These are phyloP conservation scores for Yamadazyma spencermartinsiae DNA, from an alignment of 1,139 yeast genomes.

Conservation along the genomic window DNA sequence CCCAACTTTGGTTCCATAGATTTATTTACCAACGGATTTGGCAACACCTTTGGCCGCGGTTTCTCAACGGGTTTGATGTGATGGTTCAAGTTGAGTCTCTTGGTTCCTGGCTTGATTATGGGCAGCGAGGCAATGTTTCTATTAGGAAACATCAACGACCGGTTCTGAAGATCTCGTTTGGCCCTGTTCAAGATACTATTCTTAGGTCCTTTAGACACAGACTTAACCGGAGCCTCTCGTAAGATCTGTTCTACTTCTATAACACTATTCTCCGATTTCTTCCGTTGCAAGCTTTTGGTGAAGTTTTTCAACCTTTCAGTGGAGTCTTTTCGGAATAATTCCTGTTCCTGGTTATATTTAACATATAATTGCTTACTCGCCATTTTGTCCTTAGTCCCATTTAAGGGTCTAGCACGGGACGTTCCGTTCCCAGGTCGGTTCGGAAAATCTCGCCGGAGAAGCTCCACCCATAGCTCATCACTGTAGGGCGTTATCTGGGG, in stretches of 20 bases:
- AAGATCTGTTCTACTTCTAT: slow-evolving; percentile 38
- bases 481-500: slow-evolving; percentile 48
- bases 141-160: slow-evolving; percentile 35
- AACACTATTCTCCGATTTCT: slow-evolving; percentile 50
- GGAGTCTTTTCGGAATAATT: slow-evolving; percentile 48
- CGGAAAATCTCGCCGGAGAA: slow-evolving; percentile 52
- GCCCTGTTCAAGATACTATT: slow-evolving; percentile 39
- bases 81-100: slow-evolving; percentile 1
- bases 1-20: background rate
- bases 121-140: background rate
- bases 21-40: background rate
- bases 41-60: background rate
- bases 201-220: slow-evolving; percentile 16
- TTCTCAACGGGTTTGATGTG: background rate
- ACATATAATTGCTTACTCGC: slow-evolving; percentile 44
- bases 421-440: slow-evolving; percentile 43
- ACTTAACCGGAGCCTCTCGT: slow-evolving; percentile 37
- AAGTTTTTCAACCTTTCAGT: slow-evolving; percentile 49
- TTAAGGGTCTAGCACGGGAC: no score
- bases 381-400: no score
- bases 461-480: slow-evolving; percentile 50
- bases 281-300: slow-evolving; percentile 40
- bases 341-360: slow-evolving; percentile 45
- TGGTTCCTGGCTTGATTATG: background rate
- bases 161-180: slow-evolving; percentile 30